phyloP scores from a whole-genome alignment of 2,329 filamentous ascomycete genomes.

The Colletotrichum phormii region DNA sequence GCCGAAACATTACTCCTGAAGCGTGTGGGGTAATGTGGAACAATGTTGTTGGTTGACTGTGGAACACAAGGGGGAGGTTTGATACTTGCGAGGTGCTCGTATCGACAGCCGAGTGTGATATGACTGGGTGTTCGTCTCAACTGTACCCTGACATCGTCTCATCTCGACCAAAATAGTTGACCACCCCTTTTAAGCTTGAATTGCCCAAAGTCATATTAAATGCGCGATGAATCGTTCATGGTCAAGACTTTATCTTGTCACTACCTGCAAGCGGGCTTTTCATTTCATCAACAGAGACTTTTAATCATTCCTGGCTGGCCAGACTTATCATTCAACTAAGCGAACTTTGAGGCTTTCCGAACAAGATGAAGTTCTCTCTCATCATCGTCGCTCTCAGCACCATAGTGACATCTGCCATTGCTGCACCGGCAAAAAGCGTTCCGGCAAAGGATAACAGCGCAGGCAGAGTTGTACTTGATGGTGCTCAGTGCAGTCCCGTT shows the following conservation, averaged over 20 bases:
- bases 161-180: not conserved
- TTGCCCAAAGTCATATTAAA: not conserved
- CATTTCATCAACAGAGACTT: not conserved
- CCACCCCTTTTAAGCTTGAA: conserved; percentile 13
- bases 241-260: too few species aligned
- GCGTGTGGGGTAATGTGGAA: not conserved
- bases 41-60: not conserved
- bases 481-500: conserved; percentile 24
- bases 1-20: not conserved
- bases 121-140: conserved; percentile 24
- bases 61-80: not conserved
- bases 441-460: conserved; percentile 22
- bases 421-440: not conserved
- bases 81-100: conserved; percentile 6
- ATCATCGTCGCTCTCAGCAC: conserved; percentile 6
- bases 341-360: not conserved
- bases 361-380: conserved; percentile 8
- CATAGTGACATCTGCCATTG: not conserved
- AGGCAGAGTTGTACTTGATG: conserved; percentile 17
- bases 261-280: not conserved
- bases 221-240: not conserved
- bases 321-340: not conserved
- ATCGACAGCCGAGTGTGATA: not conserved
- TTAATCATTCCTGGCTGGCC: conserved; percentile 6
- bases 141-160: conserved; percentile 20